Base-by-base conservation (phyloP, 768 basidiomycete genomes). In the Pleurotus salmoneostramineus region DNA sequence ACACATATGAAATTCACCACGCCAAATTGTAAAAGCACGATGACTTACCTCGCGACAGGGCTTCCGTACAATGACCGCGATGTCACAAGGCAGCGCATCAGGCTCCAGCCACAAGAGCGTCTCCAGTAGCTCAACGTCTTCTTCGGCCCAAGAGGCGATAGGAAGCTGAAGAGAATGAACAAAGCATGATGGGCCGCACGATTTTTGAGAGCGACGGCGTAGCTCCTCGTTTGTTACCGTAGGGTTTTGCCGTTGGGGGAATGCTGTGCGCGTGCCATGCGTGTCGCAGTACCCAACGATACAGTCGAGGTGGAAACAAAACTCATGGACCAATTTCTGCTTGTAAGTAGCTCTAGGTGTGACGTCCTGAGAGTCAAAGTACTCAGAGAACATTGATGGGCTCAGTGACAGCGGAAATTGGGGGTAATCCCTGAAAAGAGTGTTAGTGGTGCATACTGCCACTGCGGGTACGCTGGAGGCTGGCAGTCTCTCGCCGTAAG, bases 251-350 rank as follows among this genome's bases (percentile, higher is more conserved):
- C 27, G 58, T 56, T 21, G 47, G 55, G 43, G 34, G 49, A 15
- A 48, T 15, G 35, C 6, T 14, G 50, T 21, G 27, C 46, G 58
- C 4, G 62, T 17, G 70, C 69, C 46, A 54, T 83, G 83, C 0
- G 73, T 66, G 8, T 64, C 56, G 60, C 83, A 84, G 17, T 58
- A 61, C 0, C 74, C 64, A 12, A 69, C 63, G 4, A 82, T 49
- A 44, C 83, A 84, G 36, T 73, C 75, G 4, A 78, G 61, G 45
- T 73, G 79, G 4, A 76, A 74, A 60, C 83, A 84, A 51, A 83
- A 83, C 3, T 64, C 17, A 7, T 37, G 62, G 10, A 74, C 44
- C 15, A 59, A 17, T 69, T 69, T 4, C 69, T 68, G 11, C 66
- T 61, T 32, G 82, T 47, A 43, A 73, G 67, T 2, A 61, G 56